Percentiles rank a stretch among this genome's conserved stretches.
Evolutionary conservation across 2,329 filamentous ascomycete species (phyloP).

Genomic region (Phaeosphaeriaceae sp.): DNA sequence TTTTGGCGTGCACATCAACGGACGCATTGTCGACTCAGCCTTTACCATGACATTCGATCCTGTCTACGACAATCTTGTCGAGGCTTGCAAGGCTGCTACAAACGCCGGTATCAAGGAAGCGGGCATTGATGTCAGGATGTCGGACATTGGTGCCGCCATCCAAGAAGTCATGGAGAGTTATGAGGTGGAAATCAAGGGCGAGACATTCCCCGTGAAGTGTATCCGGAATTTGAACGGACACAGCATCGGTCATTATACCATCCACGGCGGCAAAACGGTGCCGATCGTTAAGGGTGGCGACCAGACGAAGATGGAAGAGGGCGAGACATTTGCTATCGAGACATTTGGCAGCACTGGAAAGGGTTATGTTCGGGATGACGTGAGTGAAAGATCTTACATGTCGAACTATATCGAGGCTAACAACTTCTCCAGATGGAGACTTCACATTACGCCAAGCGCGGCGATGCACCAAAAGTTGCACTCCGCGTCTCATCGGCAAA

Average conservation of each 20-base stretch:
- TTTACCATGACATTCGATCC: constrained; percentile 74
- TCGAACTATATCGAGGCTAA: constrained; percentile 8
- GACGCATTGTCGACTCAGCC: constrained; percentile 73
- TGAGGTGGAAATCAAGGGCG: constrained; percentile 82
- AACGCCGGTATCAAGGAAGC: constrained; percentile 84
- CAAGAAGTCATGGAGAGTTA: constrained; percentile 95
- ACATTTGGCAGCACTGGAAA: constrained; percentile 94
- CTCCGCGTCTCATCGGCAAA: constrained; percentile 83
- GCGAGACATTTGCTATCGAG: constrained; percentile 93
- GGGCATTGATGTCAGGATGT: constrained; percentile 88
- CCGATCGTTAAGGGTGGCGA: constrained; percentile 90
- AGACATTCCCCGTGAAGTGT: constrained; percentile 79
- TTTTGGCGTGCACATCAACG: constrained; percentile 75
- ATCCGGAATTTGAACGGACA: constrained; percentile 90
- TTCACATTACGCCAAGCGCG: constrained; percentile 83
- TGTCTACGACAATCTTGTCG: constrained; percentile 71
- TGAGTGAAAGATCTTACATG: constrained; percentile 43
- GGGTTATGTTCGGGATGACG: constrained; percentile 85
- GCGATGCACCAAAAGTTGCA: constrained; percentile 76
- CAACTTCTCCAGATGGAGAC: constrained; percentile 67
- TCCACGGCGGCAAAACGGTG: constrained; percentile 91
- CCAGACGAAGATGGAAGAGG: constrained; percentile 96
- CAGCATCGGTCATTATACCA: constrained; percentile 86
- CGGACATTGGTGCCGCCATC: constrained; percentile 82
- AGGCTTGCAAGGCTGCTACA: constrained; percentile 71